These are phyloP conservation scores for Prunus armeniaca DNA, from an alignment of 306 rosid species.

Conservation along the genomic window DNA sequence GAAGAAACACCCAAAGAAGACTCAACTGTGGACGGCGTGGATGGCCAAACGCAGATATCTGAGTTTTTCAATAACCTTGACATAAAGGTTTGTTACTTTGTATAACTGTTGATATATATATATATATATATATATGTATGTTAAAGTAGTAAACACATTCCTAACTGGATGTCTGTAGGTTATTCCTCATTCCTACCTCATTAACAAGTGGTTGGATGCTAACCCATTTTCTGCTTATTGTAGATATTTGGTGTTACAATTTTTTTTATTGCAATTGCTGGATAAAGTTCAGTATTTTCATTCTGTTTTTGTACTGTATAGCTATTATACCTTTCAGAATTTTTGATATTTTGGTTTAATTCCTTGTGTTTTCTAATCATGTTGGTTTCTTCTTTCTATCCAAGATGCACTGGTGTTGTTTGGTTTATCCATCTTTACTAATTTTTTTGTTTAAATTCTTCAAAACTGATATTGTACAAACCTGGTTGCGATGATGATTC, in stretches of 20 bases:
- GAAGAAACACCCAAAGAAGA: slow-evolving; percentile 37
- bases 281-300: background rate
- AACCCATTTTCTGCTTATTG: background rate
- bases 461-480: background rate
- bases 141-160: background rate
- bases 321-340: background rate
- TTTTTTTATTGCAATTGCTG: background rate
- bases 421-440: background rate
- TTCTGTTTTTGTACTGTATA: background rate
- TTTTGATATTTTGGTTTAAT: background rate
- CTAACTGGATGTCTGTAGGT: background rate
- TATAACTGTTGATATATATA: background rate
- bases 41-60: slow-evolving; percentile 30
- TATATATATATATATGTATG: too few relatives aligned
- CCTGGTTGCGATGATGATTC: slow-evolving; percentile 39
- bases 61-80: slow-evolving; percentile 35
- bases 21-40: slow-evolving; percentile 31
- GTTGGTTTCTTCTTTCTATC: background rate
- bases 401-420: background rate
- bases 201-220: background rate
- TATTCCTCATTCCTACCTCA: background rate
- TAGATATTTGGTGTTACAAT: background rate
- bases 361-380: background rate
- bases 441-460: background rate
- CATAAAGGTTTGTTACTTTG: slow-evolving; percentile 11